A percentile compares a stretch with the other conserved stretches of the same genome.
phyloP scores from a whole-genome alignment of 345 rosid species.

The Noccaea caerulescens region DNA sequence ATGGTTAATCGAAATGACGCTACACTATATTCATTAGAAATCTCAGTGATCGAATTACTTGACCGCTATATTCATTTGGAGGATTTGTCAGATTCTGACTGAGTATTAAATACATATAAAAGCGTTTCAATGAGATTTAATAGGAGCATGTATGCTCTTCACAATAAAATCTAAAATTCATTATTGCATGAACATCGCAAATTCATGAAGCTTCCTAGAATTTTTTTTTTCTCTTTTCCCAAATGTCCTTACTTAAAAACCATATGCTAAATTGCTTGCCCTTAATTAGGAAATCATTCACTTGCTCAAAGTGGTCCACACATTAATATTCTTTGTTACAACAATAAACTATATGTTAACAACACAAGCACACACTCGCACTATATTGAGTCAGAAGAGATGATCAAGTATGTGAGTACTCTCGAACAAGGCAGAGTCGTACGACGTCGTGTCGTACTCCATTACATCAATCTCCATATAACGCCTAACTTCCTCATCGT shows the following conservation, averaged over 20 bases:
- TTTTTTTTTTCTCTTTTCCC: not conserved
- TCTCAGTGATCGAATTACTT: too few relatives aligned
- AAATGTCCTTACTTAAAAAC: not conserved
- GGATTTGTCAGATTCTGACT: too few relatives aligned
- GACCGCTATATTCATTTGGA: too few relatives aligned
- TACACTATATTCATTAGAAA: too few relatives aligned
- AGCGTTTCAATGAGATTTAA: too few relatives aligned
- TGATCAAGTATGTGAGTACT: slow-evolving; percentile 19
- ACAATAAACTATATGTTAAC: not conserved
- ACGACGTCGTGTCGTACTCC: slow-evolving; percentile 21
- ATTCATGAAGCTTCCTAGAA: not conserved
- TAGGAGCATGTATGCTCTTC: not conserved
- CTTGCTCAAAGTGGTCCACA: slow-evolving; percentile 14
- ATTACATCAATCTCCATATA: slow-evolving; percentile 15
- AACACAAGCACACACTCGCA: slow-evolving; percentile 5
- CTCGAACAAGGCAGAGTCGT: slow-evolving; percentile 21
- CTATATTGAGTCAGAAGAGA: slow-evolving; percentile 18
- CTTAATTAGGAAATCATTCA: not conserved
- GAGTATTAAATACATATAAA: too few relatives aligned
- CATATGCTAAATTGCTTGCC: not conserved
- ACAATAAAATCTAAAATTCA: not conserved
- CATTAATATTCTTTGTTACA: slow-evolving; percentile 11
- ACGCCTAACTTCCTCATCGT: slow-evolving; percentile 22
- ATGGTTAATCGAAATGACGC: too few relatives aligned
- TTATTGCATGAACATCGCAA: not conserved